phyloP scores from a whole-genome alignment of 176 grass and related monocot species.

The Zizania latifolia region DNA sequence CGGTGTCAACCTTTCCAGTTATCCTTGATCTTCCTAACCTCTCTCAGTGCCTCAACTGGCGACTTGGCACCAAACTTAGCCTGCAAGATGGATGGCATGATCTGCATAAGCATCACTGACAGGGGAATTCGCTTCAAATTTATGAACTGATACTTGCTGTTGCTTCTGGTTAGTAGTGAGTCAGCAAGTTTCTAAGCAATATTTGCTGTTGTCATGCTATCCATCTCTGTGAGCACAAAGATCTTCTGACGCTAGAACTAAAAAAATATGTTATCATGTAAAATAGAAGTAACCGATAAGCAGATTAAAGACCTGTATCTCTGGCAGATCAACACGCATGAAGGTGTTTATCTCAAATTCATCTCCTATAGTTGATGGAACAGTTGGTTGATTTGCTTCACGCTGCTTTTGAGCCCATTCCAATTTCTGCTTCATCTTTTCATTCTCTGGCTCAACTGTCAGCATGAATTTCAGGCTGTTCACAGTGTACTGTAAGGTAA shows the following conservation, averaged over 20 bases:
- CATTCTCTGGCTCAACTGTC: slow-evolving; percentile 78
- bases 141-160: neutral
- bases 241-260: neutral
- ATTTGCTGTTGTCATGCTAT: neutral
- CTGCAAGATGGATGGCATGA: slow-evolving; percentile 31
- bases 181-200: neutral
- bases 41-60: slow-evolving; percentile 55
- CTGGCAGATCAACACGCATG: slow-evolving; percentile 76
- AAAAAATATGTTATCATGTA: neutral
- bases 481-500: slow-evolving; percentile 62
- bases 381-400: slow-evolving; percentile 46
- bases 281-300: neutral
- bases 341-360: slow-evolving; percentile 90
- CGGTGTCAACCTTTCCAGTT: slow-evolving; percentile 83
- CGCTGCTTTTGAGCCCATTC: slow-evolving; percentile 73
- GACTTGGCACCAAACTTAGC: slow-evolving; percentile 52
- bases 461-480: slow-evolving; percentile 73
- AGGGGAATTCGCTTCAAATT: neutral
- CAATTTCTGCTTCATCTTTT: slow-evolving; percentile 70
- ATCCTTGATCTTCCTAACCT: slow-evolving; percentile 80
- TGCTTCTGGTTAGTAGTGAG: neutral
- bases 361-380: slow-evolving; percentile 83
- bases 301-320: slow-evolving; percentile 61
- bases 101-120: slow-evolving; percentile 11
- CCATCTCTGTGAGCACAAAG: neutral